These are phyloP conservation scores for Dacryopinax primogenitus DNA, from an alignment of 768 basidiomycete genomes.

Conservation along the genomic window DNA sequence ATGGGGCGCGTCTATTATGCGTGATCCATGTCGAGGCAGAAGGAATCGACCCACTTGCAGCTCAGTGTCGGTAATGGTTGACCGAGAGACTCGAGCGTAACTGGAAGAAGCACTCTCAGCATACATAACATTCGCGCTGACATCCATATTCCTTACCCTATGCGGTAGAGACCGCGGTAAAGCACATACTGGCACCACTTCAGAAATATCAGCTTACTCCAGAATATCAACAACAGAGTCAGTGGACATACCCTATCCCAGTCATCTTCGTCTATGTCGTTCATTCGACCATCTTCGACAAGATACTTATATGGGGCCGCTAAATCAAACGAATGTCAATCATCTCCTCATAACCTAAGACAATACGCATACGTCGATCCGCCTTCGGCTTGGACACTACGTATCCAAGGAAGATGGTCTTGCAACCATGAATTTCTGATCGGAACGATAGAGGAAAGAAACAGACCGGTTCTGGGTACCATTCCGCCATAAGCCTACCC, in stretches of 20 bases:
- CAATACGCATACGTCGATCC: conserved; percentile 39
- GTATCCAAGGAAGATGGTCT: conserved; percentile 58
- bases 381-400: conserved; percentile 61
- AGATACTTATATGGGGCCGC: conserved; percentile 66
- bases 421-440: conserved; percentile 19
- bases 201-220: background rate
- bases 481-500: conserved; percentile 60
- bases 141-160: conserved; percentile 26
- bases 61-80: conserved; percentile 81
- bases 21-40: conserved; percentile 45
- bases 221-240: conserved; percentile 2
- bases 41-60: conserved; percentile 79
- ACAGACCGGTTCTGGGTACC: conserved; percentile 51
- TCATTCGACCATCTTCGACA: conserved; percentile 60
- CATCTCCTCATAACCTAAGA: conserved; percentile 9
- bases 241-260: conserved; percentile 38
- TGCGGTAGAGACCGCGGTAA: conserved; percentile 66
- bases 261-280: conserved; percentile 69
- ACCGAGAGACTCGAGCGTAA: conserved; percentile 69
- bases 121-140: background rate
- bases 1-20: conserved; percentile 44
- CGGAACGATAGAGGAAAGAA: conserved; percentile 20
- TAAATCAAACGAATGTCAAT: conserved; percentile 21
- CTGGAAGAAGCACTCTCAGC: conserved; percentile 9
- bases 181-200: conserved; percentile 79